Evolutionary conservation across 2,329 filamentous ascomycete species (phyloP).

Genomic region (Trichoderma sp.): DNA sequence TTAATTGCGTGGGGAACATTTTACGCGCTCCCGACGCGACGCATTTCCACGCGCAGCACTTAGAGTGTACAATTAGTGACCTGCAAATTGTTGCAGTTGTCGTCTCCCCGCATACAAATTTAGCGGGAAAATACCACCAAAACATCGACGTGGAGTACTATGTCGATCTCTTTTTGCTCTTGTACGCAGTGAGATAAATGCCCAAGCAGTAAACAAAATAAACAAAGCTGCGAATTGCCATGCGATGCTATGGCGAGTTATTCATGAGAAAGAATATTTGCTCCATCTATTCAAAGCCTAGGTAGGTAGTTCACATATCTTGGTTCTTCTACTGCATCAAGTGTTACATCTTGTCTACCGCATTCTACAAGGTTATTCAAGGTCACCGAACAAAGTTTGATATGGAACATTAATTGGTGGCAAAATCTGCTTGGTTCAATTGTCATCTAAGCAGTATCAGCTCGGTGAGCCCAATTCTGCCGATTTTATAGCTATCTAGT

Average conservation of each 20-base stretch:
- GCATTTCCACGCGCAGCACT: slow-evolving; percentile 27
- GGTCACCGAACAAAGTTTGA: background rate
- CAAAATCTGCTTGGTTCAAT: slow-evolving; percentile 7
- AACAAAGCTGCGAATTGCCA: background rate
- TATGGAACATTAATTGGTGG: background rate
- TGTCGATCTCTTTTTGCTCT: background rate
- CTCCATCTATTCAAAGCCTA: background rate
- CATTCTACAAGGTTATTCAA: background rate
- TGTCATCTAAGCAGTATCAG: background rate
- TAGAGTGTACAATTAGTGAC: background rate
- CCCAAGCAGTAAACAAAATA: background rate
- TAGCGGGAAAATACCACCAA: background rate
- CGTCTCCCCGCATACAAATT: background rate
- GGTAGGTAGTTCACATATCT: background rate
- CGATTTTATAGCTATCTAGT: slow-evolving; percentile 19
- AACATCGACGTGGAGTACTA: background rate
- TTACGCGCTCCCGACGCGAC: slow-evolving; percentile 35
- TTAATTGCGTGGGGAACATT: slow-evolving; percentile 32
- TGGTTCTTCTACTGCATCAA: background rate
- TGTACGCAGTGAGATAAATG: background rate
- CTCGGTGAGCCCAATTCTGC: slow-evolving; percentile 24
- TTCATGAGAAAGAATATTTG: background rate
- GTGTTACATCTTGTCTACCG: background rate
- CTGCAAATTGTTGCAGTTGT: background rate
- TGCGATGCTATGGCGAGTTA: background rate